Percentiles rank a stretch among this genome's conserved stretches.
phyloP scores from a whole-genome alignment of 2,329 filamentous ascomycete species.

The Fusarium sp. region DNA sequence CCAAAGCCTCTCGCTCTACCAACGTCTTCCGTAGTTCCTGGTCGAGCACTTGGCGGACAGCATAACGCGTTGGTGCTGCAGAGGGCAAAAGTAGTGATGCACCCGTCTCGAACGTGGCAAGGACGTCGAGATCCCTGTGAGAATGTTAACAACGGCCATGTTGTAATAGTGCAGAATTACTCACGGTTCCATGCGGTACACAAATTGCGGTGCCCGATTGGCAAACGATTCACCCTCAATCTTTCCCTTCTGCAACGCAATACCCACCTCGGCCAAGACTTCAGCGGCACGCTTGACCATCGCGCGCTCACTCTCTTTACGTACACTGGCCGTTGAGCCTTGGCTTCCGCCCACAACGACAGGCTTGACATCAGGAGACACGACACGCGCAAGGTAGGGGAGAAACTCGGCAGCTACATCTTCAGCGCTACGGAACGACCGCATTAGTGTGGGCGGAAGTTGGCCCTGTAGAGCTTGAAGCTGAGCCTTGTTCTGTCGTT shows the following conservation, averaged over 20 bases:
- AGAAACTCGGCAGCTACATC: conserved; percentile 86
- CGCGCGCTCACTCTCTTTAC: conserved; percentile 85
- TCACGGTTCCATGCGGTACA: conserved; percentile 96
- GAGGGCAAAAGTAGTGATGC: conserved; percentile 68
- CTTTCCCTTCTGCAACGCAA: conserved; percentile 84
- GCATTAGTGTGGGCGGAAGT: conserved; percentile 78
- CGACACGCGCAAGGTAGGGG: conserved; percentile 85
- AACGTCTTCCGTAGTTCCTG: conserved; percentile 87
- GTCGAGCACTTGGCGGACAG: conserved; percentile 92
- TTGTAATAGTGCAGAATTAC: conserved; percentile 55
- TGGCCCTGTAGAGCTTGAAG: conserved; percentile 81
- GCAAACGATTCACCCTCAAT: conserved; percentile 78
- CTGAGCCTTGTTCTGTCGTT: conserved; percentile 82
- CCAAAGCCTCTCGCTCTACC: conserved; percentile 74
- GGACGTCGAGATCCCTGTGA: conserved; percentile 77
- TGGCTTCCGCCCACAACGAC: conserved; percentile 82
- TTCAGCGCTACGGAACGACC: conserved; percentile 84
- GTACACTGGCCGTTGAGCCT: conserved; percentile 83
- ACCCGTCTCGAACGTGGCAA: conserved; percentile 81
- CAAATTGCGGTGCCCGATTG: conserved; percentile 77
- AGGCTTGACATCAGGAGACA: conserved; percentile 92
- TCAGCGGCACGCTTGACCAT: conserved; percentile 86
- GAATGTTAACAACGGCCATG: conserved; percentile 24
- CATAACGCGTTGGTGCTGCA: conserved; percentile 85
- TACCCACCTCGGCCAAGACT: conserved; percentile 85